phyloP scores from a whole-genome alignment of 768 basidiomycete genomes.

The Cyclocybe aegerita region DNA sequence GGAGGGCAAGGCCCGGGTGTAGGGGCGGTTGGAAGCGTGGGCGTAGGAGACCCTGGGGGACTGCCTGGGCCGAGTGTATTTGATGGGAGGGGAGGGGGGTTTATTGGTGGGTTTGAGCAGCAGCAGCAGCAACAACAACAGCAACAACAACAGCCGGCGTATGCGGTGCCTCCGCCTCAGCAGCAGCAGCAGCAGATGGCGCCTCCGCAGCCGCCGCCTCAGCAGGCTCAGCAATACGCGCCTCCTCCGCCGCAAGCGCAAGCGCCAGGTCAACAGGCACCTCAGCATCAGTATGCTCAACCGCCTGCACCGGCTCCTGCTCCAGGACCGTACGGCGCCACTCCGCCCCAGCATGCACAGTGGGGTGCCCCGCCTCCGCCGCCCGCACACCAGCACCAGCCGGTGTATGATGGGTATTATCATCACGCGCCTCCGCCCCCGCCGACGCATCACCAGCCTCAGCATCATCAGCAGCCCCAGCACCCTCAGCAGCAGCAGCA shows the following conservation, averaged over 20 bases:
- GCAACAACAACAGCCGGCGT: slow-evolving; percentile 19
- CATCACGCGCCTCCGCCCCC: slow-evolving; percentile 24
- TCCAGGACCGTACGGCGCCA: slow-evolving; percentile 12
- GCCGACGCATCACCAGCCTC: slow-evolving; percentile 22
- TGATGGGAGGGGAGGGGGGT: slow-evolving; percentile 30
- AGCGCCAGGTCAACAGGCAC: slow-evolving; percentile 15
- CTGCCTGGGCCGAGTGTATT: slow-evolving; percentile 29
- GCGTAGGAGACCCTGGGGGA: slow-evolving; percentile 1
- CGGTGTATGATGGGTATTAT: slow-evolving; percentile 8
- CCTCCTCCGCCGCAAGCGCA: slow-evolving; percentile 22
- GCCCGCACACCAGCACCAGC: slow-evolving; percentile 22
- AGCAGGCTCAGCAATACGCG: slow-evolving; percentile 19
- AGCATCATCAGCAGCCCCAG: slow-evolving; percentile 31
- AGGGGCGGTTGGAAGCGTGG: background rate
- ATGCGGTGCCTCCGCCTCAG: slow-evolving; percentile 9
- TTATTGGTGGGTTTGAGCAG: slow-evolving; percentile 19
- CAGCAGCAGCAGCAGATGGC: slow-evolving; percentile 18
- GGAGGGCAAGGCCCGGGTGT: background rate
- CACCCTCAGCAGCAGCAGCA: slow-evolving; percentile 21
- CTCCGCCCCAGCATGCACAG: slow-evolving; percentile 14
- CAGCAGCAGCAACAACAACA: slow-evolving; percentile 23
- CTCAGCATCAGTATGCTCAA: slow-evolving; percentile 19
- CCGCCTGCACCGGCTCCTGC: slow-evolving; percentile 19
- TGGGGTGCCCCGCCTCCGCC: slow-evolving; percentile 15
- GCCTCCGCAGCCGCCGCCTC: slow-evolving; percentile 20